Percentiles rank a stretch among this genome's conserved stretches.
phyloP scores from a whole-genome alignment of 352 stramenopile species.

The Peronospora destructor region DNA sequence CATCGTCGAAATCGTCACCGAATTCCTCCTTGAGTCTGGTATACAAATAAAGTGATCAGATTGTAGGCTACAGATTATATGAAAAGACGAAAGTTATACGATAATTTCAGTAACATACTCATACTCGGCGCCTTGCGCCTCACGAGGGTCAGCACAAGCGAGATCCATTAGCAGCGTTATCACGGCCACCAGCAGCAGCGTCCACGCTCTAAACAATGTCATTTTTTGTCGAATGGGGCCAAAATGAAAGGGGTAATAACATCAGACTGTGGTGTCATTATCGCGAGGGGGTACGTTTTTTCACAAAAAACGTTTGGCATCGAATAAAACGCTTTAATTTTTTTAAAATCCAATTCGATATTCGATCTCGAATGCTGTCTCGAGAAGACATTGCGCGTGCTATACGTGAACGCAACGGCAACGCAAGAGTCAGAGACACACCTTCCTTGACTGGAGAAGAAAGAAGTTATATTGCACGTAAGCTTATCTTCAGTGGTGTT shows the following conservation, averaged over 20 bases:
- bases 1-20: constrained; percentile 57
- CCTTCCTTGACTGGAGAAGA: constrained; percentile 14
- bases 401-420: constrained; percentile 21
- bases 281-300: not conserved
- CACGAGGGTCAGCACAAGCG: constrained; percentile 40
- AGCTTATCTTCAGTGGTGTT: constrained; percentile 60
- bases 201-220: constrained; percentile 8
- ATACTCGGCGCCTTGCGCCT: constrained; percentile 59
- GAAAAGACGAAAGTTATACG: not conserved
- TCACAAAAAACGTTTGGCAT: not conserved
- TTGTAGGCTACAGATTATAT: constrained; percentile 4
- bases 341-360: constrained; percentile 6
- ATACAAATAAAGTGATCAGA: constrained; percentile 5
- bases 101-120: constrained; percentile 31
- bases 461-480: constrained; percentile 28
- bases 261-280: not conserved
- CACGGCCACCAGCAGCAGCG: constrained; percentile 25
- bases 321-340: not conserved
- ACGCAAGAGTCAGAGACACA: constrained; percentile 11
- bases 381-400: constrained; percentile 18
- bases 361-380: constrained; percentile 12
- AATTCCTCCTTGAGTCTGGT: constrained; percentile 61
- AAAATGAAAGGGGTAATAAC: not conserved
- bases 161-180: constrained; percentile 29
- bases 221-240: constrained; percentile 3